Base-by-base conservation (phyloP, 768 basidiomycete species). In the Podaxis pistillaris region DNA sequence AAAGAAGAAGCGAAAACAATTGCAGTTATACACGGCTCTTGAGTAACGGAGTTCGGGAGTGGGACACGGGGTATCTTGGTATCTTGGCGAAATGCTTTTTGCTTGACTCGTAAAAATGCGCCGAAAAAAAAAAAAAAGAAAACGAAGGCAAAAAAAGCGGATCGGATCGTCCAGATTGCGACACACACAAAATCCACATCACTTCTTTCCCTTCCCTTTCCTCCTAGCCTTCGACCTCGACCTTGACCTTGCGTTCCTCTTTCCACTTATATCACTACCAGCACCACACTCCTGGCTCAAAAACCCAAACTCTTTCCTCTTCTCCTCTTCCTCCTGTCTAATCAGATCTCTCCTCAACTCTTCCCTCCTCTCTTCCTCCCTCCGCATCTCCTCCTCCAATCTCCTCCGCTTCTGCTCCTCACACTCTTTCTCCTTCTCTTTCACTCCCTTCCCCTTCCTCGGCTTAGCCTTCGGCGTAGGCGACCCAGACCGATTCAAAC, bases 291-390 rank as follows among this genome's bases (percentile, higher is more conserved):
- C 56, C 12, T 38, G 36, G 22, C 38, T 56, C 54, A 56, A 40
- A 40, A 40, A 56, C 13, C 44, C 26, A 8, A 58, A n/a, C 19
- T 36, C 33, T 53, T 37, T 30, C 30, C 30, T 62, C 22, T 51
- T 49, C 55, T 62, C 61, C 54, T 41, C 55, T 46, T 62, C 61
- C 46, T 28, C 33, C 28, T 62, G 40, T 13, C 38, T 62, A 50
- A 50, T 62, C 61, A 56, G 51, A 24, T 62, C 61, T 8, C 41
- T 41, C 8, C 33, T 40, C 22, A 62, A 12, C 61, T 28, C 50
- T 19, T 56, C 36, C 47, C 54, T 62, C 19, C 50, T 54, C 53
- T 22, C 30, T 19, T 22, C 6, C 33, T 36, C 17, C 54, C 7
- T n/a, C 36, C 22, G n/a, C n/a, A n/a, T n/a, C 37, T 56, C 36